Evolutionary conservation across 768 basidiomycete genomes (phyloP).

Genomic region (Tricholoma matsutake): DNA sequence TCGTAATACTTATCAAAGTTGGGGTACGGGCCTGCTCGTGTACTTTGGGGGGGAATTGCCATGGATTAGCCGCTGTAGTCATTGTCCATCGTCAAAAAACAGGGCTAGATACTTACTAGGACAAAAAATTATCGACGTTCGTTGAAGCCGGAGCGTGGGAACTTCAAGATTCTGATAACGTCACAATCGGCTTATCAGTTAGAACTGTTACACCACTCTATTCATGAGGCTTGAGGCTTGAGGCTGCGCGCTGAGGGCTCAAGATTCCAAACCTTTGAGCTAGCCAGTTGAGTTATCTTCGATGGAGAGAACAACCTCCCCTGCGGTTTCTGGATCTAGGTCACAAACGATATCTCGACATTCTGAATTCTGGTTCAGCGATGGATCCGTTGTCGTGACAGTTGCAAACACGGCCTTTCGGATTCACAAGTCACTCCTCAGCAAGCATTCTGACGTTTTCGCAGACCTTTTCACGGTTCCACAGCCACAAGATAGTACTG

Average conservation of each 20-base stretch:
- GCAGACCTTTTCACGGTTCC: slow-evolving; percentile 34
- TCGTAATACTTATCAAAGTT: too few relatives aligned
- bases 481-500: slow-evolving; percentile 28
- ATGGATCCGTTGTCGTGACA: slow-evolving; percentile 38
- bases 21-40: too few relatives aligned
- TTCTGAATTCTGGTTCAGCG: slow-evolving; percentile 35
- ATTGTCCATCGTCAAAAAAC: too few relatives aligned
- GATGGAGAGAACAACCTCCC: not conserved
- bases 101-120: too few relatives aligned
- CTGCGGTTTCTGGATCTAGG: not conserved
- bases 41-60: too few relatives aligned
- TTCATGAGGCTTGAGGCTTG: too few relatives aligned
- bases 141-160: too few relatives aligned
- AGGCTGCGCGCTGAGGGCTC: not conserved
- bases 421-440: slow-evolving; percentile 38
- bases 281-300: not conserved
- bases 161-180: too few relatives aligned
- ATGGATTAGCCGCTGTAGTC: too few relatives aligned
- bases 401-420: slow-evolving; percentile 32
- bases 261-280: not conserved
- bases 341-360: not conserved
- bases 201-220: too few relatives aligned
- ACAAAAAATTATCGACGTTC: too few relatives aligned
- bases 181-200: too few relatives aligned
- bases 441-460: slow-evolving; percentile 40